Percentiles rank a stretch among this genome's conserved stretches.
Evolutionary conservation across 2,329 filamentous ascomycete species (phyloP).

Genomic region (Aspergillus flavus): DNA sequence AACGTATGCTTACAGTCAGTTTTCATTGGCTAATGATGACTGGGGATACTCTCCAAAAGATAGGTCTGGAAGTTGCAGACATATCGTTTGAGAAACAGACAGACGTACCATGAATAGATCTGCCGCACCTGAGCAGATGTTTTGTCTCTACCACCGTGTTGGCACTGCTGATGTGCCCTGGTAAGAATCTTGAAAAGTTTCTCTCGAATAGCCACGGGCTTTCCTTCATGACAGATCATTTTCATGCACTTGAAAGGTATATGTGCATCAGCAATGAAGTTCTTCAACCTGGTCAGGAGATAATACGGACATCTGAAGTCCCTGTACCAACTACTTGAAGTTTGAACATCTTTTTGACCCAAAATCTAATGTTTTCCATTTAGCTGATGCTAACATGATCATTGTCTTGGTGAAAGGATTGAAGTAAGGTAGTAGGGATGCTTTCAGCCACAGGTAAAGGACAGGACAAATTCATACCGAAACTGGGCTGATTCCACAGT

Average conservation of each 20-base stretch:
- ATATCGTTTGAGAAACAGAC: background rate
- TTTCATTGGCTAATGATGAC: background rate
- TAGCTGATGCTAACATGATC: background rate
- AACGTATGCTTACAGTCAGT: background rate
- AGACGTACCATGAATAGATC: constrained; percentile 52
- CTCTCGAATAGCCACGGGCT: constrained; percentile 56
- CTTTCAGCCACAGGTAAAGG: background rate
- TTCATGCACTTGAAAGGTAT: constrained; percentile 34
- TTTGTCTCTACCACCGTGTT: constrained; percentile 56
- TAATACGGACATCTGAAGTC: constrained; percentile 40
- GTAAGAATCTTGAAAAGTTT: constrained; percentile 55
- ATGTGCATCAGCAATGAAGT: constrained; percentile 7
- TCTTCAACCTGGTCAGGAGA: background rate
- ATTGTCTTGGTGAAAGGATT: background rate
- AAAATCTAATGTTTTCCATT: constrained; percentile 43
- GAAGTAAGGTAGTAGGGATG: background rate
- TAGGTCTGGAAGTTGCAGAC: background rate
- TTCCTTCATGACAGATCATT: constrained; percentile 54
- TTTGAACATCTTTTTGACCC: constrained; percentile 58
- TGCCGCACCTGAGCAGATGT: constrained; percentile 55
- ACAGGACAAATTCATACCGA: constrained; percentile 35
- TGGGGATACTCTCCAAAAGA: background rate
- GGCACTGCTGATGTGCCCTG: constrained; percentile 53
- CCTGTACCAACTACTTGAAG: constrained; percentile 44
- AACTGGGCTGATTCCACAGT: constrained; percentile 55